Evolutionary conservation across 352 stramenopile species (phyloP), one percentile per base, ranked within the genome.

Genomic region (Peronosclerospora sorghi): DNA sequence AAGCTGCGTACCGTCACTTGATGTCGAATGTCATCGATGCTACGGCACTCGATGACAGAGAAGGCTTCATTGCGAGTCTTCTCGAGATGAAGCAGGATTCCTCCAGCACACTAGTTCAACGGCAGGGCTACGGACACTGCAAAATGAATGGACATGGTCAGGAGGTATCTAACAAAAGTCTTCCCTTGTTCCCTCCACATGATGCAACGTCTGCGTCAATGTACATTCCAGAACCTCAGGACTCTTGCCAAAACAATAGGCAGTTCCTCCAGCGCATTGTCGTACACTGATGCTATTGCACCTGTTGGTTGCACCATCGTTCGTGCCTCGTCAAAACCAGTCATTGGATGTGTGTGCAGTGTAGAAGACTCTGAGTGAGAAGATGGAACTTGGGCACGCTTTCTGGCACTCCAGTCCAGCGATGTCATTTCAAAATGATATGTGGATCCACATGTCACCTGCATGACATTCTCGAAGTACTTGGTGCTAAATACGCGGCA

Each of bases 341-440:
- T 40, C 73, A 88, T 88, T 9, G 63, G 69, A 27, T 91, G 51
- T 29, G 79, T 61, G 9, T 77, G 77, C 69, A 89, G 86, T 14
- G 53, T 54, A 20, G 65, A 46, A 5, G 48, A 26, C 24, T 59
- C 30, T 4, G 37, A 34, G 40, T 59, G 50, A 41, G 21, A 26
- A 7, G 21, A 26, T 6, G 95, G 84, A 49, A 98, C 93, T 62
- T 98, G 92, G 40, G n/a, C n/a, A n/a, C 86, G 73, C n/a, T 65
- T 97, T 97, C 50, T 97, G 89, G 13, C 88, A 67, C 59, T 97
- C 87, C n/a, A 98, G 69, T 0, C 95, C 95, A 19, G 93, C 95
- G 54, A 98, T 97, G 59, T 97, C 90, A n/a, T 71, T n/a, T n/a
- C 65, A 70, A 98, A 98, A 15, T n/a, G 66, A 72, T 13, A 92